These are phyloP conservation scores for Pseudonectria foliicola DNA, from an alignment of 2,329 filamentous ascomycete genomes.

Conservation along the genomic window DNA sequence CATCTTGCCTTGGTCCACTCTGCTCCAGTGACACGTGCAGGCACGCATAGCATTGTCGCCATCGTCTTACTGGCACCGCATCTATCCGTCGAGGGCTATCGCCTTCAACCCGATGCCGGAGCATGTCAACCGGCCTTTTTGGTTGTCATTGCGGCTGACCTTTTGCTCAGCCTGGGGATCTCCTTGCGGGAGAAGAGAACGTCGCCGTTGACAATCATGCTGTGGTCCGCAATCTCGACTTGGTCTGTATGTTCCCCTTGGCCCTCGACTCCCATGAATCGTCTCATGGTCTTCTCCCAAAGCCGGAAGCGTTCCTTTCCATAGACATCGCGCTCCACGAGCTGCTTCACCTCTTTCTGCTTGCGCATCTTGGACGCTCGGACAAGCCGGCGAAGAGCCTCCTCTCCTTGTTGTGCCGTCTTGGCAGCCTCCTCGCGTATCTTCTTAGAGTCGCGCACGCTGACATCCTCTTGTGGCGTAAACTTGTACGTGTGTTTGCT, in stretches of 20 bases:
- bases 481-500: constrained; percentile 58
- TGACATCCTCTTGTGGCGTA: constrained; percentile 45
- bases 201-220: constrained; percentile 57
- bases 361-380: constrained; percentile 57
- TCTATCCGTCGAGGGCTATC: neutral
- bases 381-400: constrained; percentile 51
- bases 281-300: constrained; percentile 56
- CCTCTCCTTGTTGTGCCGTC: constrained; percentile 55
- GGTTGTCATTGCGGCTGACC: constrained; percentile 22
- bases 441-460: constrained; percentile 45
- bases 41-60: too few species aligned
- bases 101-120: neutral
- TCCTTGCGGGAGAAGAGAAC: constrained; percentile 46
- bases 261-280: constrained; percentile 36
- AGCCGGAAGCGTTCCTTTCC: constrained; percentile 50
- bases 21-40: too few species aligned
- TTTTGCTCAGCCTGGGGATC: constrained; percentile 40
- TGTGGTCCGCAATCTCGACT: constrained; percentile 53
- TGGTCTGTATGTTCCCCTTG: constrained; percentile 28
- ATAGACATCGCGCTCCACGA: constrained; percentile 44
- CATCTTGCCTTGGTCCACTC: too few species aligned
- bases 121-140: constrained; percentile 14
- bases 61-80: too few species aligned
- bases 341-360: constrained; percentile 54
- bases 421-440: constrained; percentile 53